Evolutionary conservation across 2,329 filamentous ascomycete species (phyloP).

Genomic region (Monosporascus sp.): DNA sequence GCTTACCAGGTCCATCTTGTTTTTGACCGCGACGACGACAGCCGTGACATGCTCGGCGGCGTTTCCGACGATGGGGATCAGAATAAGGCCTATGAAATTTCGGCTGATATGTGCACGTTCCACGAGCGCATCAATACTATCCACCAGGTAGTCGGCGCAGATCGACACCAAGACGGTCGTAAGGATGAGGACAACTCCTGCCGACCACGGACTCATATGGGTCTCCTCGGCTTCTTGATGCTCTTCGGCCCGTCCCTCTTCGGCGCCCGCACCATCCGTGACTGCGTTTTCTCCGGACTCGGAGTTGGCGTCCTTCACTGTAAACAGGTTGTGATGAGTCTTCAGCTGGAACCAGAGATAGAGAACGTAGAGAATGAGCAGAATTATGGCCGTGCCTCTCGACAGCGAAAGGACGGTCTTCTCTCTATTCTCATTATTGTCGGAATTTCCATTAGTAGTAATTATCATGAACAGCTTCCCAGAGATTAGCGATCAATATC

Average conservation of each 20-base stretch:
- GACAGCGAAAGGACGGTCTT: slow-evolving; percentile 66
- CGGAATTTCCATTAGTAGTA: slow-evolving; percentile 26
- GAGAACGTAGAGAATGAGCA: slow-evolving; percentile 68
- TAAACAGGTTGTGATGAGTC: slow-evolving; percentile 70
- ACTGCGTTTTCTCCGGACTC: slow-evolving; percentile 10
- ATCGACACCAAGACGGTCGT: slow-evolving; percentile 66
- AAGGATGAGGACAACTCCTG: slow-evolving; percentile 60
- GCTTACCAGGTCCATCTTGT: slow-evolving; percentile 62
- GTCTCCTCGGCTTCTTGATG: slow-evolving; percentile 38
- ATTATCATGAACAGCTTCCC: slow-evolving; percentile 61
- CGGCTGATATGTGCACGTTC: slow-evolving; percentile 67
- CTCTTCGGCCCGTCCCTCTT: slow-evolving; percentile 34
- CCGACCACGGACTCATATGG: slow-evolving; percentile 58
- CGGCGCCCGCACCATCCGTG: slow-evolving; percentile 13
- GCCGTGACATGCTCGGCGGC: slow-evolving; percentile 79
- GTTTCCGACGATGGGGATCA: slow-evolving; percentile 76
- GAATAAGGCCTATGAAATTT: slow-evolving; percentile 74
- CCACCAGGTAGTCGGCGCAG: slow-evolving; percentile 73
- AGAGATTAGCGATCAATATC: not conserved
- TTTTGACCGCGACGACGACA: slow-evolving; percentile 70
- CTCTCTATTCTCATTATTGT: slow-evolving; percentile 33
- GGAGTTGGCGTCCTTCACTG: slow-evolving; percentile 36
- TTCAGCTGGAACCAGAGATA: slow-evolving; percentile 75
- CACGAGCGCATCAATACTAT: slow-evolving; percentile 69
- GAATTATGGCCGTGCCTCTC: slow-evolving; percentile 69